Conservation (phyloP, 225 moss, liverwort and hornwort genomes). For the Bryum argenteum region DNA sequence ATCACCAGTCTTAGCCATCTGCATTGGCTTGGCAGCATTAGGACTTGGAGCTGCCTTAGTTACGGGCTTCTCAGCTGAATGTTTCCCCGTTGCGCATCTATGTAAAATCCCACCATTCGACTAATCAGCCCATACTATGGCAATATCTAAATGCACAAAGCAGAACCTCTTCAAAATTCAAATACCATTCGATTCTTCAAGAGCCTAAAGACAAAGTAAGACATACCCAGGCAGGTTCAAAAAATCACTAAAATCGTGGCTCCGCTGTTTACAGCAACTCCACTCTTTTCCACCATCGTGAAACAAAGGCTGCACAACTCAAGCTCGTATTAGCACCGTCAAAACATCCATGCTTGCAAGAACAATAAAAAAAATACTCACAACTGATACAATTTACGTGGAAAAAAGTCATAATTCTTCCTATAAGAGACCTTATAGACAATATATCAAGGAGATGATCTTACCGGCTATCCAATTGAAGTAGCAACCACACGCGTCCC, state of each 20-base stretch:
- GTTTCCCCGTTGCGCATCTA: slow-evolving; percentile 91
- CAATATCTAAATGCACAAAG: slow-evolving; percentile 16
- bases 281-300: slow-evolving; percentile 96
- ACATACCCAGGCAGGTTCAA: slow-evolving; percentile 83
- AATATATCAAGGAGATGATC: background rate
- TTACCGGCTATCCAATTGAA: slow-evolving; percentile 50
- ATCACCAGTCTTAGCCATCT: slow-evolving; percentile 39
- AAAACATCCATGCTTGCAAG: slow-evolving; percentile 10
- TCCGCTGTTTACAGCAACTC: slow-evolving; percentile 95
- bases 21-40: slow-evolving; percentile 55
- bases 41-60: slow-evolving; percentile 59
- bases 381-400: background rate
- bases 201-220: background rate
- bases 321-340: slow-evolving; percentile 27
- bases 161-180: slow-evolving; percentile 12
- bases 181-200: background rate
- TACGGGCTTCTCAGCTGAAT: slow-evolving; percentile 81
- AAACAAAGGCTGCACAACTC: slow-evolving; percentile 77
- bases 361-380: background rate
- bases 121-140: slow-evolving; percentile 32
- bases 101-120: slow-evolving; percentile 39
- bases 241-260: slow-evolving; percentile 92
- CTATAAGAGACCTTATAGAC: background rate
- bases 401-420: background rate
- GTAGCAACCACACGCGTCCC: slow-evolving; percentile 33